A percentile compares a stretch with the other conserved stretches of the same genome.
These are phyloP conservation scores for Apiospora kogelbergensis DNA, from an alignment of 2,329 filamentous ascomycete species.

Conservation along the genomic window DNA sequence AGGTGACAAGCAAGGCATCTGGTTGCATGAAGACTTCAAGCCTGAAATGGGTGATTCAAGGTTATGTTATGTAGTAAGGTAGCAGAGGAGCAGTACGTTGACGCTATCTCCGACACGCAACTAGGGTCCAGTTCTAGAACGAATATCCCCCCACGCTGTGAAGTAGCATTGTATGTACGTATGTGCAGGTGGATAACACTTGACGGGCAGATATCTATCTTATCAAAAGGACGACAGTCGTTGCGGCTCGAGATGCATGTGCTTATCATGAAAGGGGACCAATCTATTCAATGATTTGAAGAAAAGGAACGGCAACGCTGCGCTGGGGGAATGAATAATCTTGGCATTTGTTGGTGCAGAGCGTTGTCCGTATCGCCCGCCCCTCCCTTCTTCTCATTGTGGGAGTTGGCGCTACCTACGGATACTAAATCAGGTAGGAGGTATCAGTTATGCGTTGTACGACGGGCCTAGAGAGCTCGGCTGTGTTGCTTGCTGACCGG, in stretches of 20 bases:
- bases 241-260: background rate
- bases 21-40: background rate
- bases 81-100: background rate
- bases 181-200: background rate
- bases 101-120: background rate
- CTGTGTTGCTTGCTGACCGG: background rate
- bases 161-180: background rate
- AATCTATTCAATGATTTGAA: background rate
- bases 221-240: background rate
- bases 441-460: slow-evolving; percentile 4
- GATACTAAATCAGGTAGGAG: background rate
- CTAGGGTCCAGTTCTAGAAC: background rate
- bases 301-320: background rate
- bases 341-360: background rate
- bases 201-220: background rate
- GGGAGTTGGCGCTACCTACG: background rate
- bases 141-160: background rate
- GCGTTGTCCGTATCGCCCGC: background rate
- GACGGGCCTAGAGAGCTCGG: background rate
- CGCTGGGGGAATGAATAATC: background rate
- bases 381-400: background rate
- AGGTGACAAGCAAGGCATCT: background rate
- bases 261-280: background rate
- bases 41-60: background rate
- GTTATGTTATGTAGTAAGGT: background rate